phyloP scores from a whole-genome alignment of 768 basidiomycete genomes.

The Rhizopogon rudus region DNA sequence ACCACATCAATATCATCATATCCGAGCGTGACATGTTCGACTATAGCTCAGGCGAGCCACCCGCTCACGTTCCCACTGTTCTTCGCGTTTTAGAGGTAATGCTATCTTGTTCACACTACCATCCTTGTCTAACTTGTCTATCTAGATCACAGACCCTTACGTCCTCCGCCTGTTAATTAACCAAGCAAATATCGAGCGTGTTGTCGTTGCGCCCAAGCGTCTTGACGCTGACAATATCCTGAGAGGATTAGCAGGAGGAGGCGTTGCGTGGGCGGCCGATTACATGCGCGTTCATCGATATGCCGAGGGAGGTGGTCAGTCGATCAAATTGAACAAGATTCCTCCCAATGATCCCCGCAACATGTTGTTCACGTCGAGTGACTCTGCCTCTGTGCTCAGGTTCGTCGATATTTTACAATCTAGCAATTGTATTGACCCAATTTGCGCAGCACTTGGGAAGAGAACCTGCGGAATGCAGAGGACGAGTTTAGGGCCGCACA shows the following conservation, averaged over 20 bases:
- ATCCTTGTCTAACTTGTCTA: neutral
- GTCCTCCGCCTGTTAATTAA: conserved; percentile 84
- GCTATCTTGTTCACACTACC: conserved; percentile 1
- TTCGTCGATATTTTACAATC: conserved; percentile 20
- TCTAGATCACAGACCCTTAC: conserved; percentile 69
- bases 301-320: conserved; percentile 62
- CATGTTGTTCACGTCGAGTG: conserved; percentile 49
- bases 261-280: conserved; percentile 61
- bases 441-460: conserved; percentile 39
- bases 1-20: conserved; percentile 50
- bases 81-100: conserved; percentile 77
- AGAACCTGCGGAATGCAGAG: conserved; percentile 35
- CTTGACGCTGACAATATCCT: conserved; percentile 55
- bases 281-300: conserved; percentile 59
- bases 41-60: conserved; percentile 69
- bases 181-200: conserved; percentile 62
- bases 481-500: conserved; percentile 27
- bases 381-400: conserved; percentile 45
- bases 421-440: neutral
- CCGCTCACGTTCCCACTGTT: conserved; percentile 58
- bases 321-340: conserved; percentile 32
- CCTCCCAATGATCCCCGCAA: conserved; percentile 31
- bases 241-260: conserved; percentile 37
- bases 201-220: conserved; percentile 61
- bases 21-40: conserved; percentile 78